Base-by-base conservation (phyloP, 163 green algal genomes). In the Volvox carteri region DNA sequence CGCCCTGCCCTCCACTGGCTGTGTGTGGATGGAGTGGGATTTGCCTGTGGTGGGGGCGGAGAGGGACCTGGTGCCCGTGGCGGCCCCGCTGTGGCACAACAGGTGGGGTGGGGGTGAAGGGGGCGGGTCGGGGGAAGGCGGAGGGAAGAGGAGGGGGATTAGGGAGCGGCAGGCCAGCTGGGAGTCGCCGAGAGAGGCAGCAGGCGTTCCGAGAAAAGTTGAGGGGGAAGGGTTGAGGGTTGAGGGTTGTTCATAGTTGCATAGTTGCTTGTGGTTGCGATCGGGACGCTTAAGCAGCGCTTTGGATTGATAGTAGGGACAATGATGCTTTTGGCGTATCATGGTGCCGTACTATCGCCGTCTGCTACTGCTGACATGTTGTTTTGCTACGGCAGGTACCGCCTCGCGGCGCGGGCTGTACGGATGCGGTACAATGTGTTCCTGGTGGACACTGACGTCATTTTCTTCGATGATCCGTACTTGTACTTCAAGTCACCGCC, bases 381-480 rank as follows among this genome's bases (percentile, higher is more conserved):
- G 2, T 37, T 62, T 62, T 62, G 52, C 14, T 62, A 18, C 4
- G n/a, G n/a, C 86, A 87, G 86, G 68, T 88, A 84, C 41, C 78
- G 78, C 8, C 48, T 89, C 5, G 79, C 78, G 4, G 68, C 70
- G 2, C 78, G 89, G 5, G 46, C 48, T 1, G 84, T 92, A n/a
- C 89, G 89, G 7, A 28, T 89, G 77, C 28, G 54, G 8, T 90
- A 92, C 89, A 92, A 92, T 73, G 89, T 92, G 35, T 84, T 92
- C 67, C 52, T 88, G 28, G 50, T 65, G n/a, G 89, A 92, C 72
- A 90, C 60, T 2, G 89, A 92, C 58, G 77, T 86, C 21, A 75
- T 92, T 12, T 73, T 90, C 56, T 92, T 92, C 78, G 84, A 90
- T n/a, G 88, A 92, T 56, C 88, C 88, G 21, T 92, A 92, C 81